A percentile compares a stretch with the other conserved stretches of the same genome.
phyloP scores from a whole-genome alignment of 176 grass and related monocot species.

The Zoysia pacifica region DNA sequence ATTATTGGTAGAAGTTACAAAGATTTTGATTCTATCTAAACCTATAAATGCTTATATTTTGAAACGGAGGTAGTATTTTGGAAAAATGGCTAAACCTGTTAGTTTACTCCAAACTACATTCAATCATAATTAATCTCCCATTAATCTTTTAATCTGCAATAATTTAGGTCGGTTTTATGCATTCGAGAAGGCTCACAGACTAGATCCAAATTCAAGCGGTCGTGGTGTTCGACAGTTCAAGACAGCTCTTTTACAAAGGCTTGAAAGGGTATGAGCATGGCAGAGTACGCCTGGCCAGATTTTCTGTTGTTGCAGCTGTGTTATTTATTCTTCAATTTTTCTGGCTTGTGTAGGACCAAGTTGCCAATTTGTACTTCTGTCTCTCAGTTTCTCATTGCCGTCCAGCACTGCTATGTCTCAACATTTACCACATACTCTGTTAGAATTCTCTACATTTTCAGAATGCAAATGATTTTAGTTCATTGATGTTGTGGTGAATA shows the following conservation, averaged over 20 bases:
- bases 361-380: not conserved
- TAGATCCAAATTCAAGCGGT: slow-evolving; percentile 91
- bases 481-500: not conserved
- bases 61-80: not conserved
- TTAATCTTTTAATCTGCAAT: slow-evolving; percentile 31
- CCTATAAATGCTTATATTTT: no score
- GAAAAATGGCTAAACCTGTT: slow-evolving; percentile 5
- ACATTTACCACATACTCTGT: not conserved
- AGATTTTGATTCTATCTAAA: no score
- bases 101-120: slow-evolving; percentile 6
- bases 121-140: not conserved
- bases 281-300: slow-evolving; percentile 3
- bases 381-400: not conserved
- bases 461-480: not conserved
- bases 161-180: slow-evolving; percentile 93
- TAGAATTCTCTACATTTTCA: slow-evolving; percentile 8
- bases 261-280: slow-evolving; percentile 72
- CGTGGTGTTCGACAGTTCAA: slow-evolving; percentile 96
- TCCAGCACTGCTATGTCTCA: slow-evolving; percentile 4
- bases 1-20: no score
- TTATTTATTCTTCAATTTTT: slow-evolving; percentile 23
- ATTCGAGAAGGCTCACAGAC: slow-evolving; percentile 94
- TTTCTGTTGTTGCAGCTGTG: slow-evolving; percentile 1
- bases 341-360: not conserved
- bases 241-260: slow-evolving; percentile 84